These are phyloP conservation scores for Yarrowia alimentaria DNA, from an alignment of 805 yeast genomes.

Conservation along the genomic window DNA sequence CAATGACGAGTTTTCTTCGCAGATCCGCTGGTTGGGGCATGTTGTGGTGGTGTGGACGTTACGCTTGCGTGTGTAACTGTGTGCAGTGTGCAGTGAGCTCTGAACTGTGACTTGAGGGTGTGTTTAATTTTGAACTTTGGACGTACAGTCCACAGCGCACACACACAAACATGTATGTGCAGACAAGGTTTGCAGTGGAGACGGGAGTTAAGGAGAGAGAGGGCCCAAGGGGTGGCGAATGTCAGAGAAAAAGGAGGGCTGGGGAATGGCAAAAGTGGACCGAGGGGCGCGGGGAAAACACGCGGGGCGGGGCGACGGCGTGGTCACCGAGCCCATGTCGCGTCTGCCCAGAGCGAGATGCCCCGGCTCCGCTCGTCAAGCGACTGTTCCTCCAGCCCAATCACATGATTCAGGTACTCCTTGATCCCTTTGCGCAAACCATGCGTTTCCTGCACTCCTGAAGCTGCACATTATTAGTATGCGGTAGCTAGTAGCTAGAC, in stretches of 20 bases:
- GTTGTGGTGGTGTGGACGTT: conserved; percentile 4
- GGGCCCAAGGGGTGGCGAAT: conserved; percentile 18
- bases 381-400: too few species aligned
- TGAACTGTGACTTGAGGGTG: neutral
- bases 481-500: neutral
- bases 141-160: too few species aligned
- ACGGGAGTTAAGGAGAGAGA: too few species aligned
- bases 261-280: too few species aligned
- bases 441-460: conserved; percentile 24
- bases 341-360: too few species aligned
- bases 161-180: too few species aligned
- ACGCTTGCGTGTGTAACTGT: conserved; percentile 5
- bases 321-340: too few species aligned
- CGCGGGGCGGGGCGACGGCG: too few species aligned
- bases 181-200: conserved; percentile 22
- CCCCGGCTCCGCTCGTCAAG: too few species aligned
- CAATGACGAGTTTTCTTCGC: conserved; percentile 72
- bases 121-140: conserved; percentile 5
- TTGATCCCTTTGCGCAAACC: conserved; percentile 27
- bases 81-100: conserved; percentile 15
- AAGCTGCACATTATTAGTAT: conserved; percentile 3
- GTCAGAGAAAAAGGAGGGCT: neutral
- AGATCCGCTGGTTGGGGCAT: conserved; percentile 35
- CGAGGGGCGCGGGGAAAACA: too few species aligned
- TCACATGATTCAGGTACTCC: conserved; percentile 21